phyloP scores from a whole-genome alignment of 352 stramenopile genomes.

The Phytophthora constricta region DNA sequence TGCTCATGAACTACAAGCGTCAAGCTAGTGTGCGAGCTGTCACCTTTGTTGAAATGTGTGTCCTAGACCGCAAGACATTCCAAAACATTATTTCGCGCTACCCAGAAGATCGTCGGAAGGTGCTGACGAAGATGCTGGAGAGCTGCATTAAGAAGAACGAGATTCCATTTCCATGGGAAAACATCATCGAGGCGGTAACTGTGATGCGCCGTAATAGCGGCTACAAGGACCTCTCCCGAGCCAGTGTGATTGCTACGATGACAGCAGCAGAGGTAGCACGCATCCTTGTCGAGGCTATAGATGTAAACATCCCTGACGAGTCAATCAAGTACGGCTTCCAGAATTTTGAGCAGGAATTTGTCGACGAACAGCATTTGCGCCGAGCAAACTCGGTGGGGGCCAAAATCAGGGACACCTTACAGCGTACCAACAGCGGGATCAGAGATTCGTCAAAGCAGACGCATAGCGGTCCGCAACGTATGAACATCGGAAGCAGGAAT shows the following conservation, averaged over 20 bases:
- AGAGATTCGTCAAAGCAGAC: not conserved
- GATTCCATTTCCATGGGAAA: slow-evolving; percentile 16
- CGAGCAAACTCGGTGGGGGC: not conserved
- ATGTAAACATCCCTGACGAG: slow-evolving; percentile 17
- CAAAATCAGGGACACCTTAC: slow-evolving; percentile 11
- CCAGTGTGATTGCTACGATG: slow-evolving; percentile 8
- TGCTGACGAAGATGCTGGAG: slow-evolving; percentile 19
- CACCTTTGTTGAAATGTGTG: slow-evolving; percentile 33
- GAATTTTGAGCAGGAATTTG: slow-evolving; percentile 7
- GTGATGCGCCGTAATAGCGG: slow-evolving; percentile 2
- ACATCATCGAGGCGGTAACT: slow-evolving; percentile 10
- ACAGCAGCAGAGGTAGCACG: slow-evolving; percentile 5
- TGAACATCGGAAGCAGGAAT: not conserved
- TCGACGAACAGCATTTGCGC: slow-evolving; percentile 5
- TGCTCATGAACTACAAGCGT: slow-evolving; percentile 40
- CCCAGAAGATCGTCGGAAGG: slow-evolving; percentile 18
- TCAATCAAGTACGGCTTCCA: slow-evolving; percentile 33
- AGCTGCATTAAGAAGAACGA: slow-evolving; percentile 20
- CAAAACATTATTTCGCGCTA: slow-evolving; percentile 15
- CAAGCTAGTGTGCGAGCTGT: slow-evolving; percentile 26
- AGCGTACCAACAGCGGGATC: not conserved
- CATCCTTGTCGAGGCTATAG: slow-evolving; percentile 18
- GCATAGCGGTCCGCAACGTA: not conserved
- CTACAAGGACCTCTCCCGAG: not conserved
- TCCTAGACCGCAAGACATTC: slow-evolving; percentile 12